These are phyloP conservation scores for Clitopilus passeckerianus DNA, from an alignment of 768 basidiomycete species.

Conservation along the genomic window DNA sequence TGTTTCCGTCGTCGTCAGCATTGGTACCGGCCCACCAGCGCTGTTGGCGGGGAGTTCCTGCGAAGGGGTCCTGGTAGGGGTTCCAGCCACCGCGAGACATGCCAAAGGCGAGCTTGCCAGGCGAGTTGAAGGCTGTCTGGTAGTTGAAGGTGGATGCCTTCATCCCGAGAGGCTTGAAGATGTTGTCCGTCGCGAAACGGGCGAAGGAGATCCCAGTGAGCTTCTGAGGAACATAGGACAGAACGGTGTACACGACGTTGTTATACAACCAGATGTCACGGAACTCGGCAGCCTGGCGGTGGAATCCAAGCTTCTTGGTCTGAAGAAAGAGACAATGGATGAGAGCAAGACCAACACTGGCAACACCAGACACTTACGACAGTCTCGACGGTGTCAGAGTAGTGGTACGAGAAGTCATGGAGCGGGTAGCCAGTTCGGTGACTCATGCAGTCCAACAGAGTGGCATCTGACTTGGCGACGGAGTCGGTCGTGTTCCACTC, in stretches of 20 bases:
- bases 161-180: slow-evolving; percentile 22
- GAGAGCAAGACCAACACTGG: neutral
- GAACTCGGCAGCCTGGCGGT: slow-evolving; percentile 24
- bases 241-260: slow-evolving; percentile 22
- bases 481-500: slow-evolving; percentile 17
- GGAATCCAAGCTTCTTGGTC: slow-evolving; percentile 17
- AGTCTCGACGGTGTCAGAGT: neutral
- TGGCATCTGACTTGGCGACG: slow-evolving; percentile 15
- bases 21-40: neutral
- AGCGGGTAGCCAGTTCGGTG: slow-evolving; percentile 23
- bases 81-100: slow-evolving; percentile 8
- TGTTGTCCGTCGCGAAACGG: slow-evolving; percentile 23
- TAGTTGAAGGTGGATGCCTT: slow-evolving; percentile 23
- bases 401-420: slow-evolving; percentile 12
- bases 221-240: slow-evolving; percentile 24
- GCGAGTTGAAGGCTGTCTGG: slow-evolving; percentile 15
- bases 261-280: slow-evolving; percentile 21
- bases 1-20: neutral
- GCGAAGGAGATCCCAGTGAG: slow-evolving; percentile 19
- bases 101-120: slow-evolving; percentile 21
- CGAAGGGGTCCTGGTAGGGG: neutral
- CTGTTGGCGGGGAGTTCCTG: neutral
- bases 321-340: neutral
- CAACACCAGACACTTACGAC: neutral
- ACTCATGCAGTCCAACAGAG: slow-evolving; percentile 18